These are phyloP conservation scores for Mrakiaceae sp. DNA, from an alignment of 1,284 basidiomycete genomes.

Conservation along the genomic window DNA sequence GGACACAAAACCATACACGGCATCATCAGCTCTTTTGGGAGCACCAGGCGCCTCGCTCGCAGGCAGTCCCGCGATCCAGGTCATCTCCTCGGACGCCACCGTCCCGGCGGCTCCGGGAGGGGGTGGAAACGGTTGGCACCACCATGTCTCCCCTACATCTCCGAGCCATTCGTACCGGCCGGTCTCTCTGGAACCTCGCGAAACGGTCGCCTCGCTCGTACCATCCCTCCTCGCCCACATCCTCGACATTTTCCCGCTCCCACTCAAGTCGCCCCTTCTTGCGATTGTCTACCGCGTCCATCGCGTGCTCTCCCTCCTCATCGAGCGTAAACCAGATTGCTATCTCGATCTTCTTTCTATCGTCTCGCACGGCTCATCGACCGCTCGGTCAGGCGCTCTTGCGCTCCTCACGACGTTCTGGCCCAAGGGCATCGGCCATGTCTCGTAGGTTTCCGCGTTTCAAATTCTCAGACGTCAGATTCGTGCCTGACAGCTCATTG, in stretches of 20 bases:
- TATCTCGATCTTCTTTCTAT: conserved; percentile 59
- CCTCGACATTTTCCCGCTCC: conserved; percentile 18
- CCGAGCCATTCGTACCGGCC: conserved; percentile 17
- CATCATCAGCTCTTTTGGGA: not conserved
- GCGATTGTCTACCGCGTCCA: conserved; percentile 45
- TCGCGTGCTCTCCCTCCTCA: conserved; percentile 48
- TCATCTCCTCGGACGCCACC: not conserved
- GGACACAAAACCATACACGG: not conserved
- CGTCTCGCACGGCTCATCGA: conserved; percentile 50
- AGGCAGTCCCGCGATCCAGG: not conserved
- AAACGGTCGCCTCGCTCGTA: conserved; percentile 12
- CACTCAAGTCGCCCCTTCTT: conserved; percentile 18
- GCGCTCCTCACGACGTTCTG: conserved; percentile 50
- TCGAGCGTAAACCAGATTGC: conserved; percentile 51
- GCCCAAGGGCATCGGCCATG: conserved; percentile 56
- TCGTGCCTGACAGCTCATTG: no score
- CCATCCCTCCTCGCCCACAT: conserved; percentile 23
- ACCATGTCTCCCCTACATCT: conserved; percentile 4
- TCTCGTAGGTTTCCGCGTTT: conserved; percentile 21
- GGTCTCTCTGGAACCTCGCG: conserved; percentile 15
- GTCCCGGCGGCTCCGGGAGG: not conserved
- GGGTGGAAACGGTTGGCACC: conserved; percentile 16
- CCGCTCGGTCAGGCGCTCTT: conserved; percentile 46
- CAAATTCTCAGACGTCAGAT: no score
- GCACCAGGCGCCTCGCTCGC: not conserved